A percentile compares a stretch with the other conserved stretches of the same genome.
These are phyloP conservation scores for Suillus paluster DNA, from an alignment of 768 basidiomycete genomes.

Conservation along the genomic window DNA sequence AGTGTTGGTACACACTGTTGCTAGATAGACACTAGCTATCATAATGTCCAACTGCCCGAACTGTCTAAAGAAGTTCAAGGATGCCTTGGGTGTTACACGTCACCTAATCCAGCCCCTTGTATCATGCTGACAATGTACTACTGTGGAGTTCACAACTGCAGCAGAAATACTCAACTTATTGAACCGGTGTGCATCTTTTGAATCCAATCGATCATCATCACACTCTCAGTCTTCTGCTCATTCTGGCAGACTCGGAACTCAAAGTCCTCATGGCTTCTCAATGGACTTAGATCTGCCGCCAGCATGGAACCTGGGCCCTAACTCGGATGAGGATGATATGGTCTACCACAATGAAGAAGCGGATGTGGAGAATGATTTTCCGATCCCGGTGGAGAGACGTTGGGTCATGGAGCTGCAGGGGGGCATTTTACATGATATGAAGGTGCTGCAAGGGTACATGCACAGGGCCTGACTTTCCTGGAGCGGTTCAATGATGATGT, in stretches of 20 bases:
- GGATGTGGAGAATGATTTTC: neutral
- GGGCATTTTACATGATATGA: neutral
- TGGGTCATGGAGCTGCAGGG: neutral
- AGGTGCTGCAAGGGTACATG: neutral
- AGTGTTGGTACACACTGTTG: neutral
- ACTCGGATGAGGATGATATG: neutral
- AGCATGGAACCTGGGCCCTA: neutral
- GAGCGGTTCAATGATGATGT: neutral
- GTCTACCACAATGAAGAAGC: neutral
- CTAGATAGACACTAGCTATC: no score
- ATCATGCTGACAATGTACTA: neutral
- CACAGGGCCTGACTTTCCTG: neutral
- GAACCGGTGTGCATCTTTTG: neutral
- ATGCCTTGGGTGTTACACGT: neutral
- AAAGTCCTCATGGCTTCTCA: neutral
- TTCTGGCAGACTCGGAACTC: neutral
- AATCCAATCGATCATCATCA: neutral
- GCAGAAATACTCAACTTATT: neutral
- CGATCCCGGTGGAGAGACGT: neutral
- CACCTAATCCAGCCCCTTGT: slow-evolving; percentile 1
- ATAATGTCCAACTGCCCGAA: neutral
- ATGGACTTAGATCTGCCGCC: neutral
- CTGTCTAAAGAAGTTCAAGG: slow-evolving; percentile 4
- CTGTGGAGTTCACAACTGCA: neutral
- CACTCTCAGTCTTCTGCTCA: neutral